Evolutionary conservation across 225 moss, liverwort and hornwort genomes (phyloP).

Genomic region (Sphagnum tenellum): DNA sequence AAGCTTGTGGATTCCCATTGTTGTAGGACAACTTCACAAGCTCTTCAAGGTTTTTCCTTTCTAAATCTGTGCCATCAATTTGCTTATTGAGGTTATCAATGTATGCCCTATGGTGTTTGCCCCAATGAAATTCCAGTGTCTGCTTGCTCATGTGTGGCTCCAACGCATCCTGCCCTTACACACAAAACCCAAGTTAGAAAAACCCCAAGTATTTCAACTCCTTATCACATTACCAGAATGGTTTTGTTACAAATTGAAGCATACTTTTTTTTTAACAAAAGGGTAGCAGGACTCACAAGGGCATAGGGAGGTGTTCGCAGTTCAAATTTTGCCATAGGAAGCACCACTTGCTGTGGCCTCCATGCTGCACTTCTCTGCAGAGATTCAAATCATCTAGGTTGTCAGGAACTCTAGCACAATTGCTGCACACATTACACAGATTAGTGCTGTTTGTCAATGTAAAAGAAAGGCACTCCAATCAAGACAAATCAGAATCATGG

Average conservation of each 20-base stretch:
- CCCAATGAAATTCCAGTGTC: conserved; percentile 76
- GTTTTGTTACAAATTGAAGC: no score
- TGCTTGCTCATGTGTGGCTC: conserved; percentile 76
- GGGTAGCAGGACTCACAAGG: conserved; percentile 4
- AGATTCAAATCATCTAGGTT: no score
- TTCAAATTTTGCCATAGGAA: conserved; percentile 28
- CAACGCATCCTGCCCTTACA: conserved; percentile 50
- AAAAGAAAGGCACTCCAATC: no score
- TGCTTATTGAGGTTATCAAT: conserved; percentile 66
- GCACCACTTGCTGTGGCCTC: not conserved
- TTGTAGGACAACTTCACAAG: conserved; percentile 56
- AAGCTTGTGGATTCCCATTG: conserved; percentile 48
- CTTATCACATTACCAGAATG: no score
- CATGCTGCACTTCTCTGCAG: not conserved
- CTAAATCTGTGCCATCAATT: conserved; percentile 53
- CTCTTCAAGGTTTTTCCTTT: conserved; percentile 32
- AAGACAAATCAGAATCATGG: no score
- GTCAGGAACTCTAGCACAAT: no score
- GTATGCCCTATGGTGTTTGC: conserved; percentile 63
- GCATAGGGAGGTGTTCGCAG: conserved; percentile 39
- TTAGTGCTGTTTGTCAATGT: no score
- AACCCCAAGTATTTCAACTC: no score
- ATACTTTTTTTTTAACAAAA: no score
- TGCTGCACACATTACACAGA: no score
- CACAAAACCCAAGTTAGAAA: not conserved